These are phyloP conservation scores for Macrophomina tecta DNA, from an alignment of 2,329 filamentous ascomycete species.

Conservation along the genomic window DNA sequence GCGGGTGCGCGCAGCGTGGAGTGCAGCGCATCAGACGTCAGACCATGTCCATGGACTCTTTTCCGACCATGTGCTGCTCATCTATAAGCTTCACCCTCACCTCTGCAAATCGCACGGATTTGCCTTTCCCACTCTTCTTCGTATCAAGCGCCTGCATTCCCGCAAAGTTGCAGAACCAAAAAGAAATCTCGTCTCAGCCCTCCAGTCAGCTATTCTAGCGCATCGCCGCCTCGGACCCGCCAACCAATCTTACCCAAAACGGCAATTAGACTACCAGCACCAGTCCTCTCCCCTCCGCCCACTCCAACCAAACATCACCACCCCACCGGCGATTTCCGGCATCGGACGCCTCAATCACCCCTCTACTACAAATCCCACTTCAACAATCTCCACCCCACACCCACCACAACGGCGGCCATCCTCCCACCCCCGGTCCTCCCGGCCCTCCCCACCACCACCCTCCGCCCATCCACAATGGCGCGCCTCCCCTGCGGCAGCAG, in stretches of 20 bases:
- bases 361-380: neutral
- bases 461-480: neutral
- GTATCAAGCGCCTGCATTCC: neutral
- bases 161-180: neutral
- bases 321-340: neutral
- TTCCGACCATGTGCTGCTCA: too few species aligned
- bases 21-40: slow-evolving; percentile 23
- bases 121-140: neutral
- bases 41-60: neutral
- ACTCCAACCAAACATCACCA: neutral
- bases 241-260: slow-evolving; percentile 9
- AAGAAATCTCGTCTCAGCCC: neutral
- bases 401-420: neutral
- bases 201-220: neutral
- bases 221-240: neutral
- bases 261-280: slow-evolving; percentile 15
- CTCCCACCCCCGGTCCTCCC: neutral
- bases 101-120: neutral
- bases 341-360: neutral
- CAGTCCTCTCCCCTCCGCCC: neutral
- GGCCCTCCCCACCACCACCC: slow-evolving; percentile 3
- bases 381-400: neutral
- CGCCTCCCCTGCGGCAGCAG: slow-evolving; percentile 9
- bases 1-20: slow-evolving; percentile 22
- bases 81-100: neutral